Evolutionary conservation across 768 basidiomycete genomes (phyloP), one percentile per base, ranked within the genome.

Genomic region (Auricularia heimuer): DNA sequence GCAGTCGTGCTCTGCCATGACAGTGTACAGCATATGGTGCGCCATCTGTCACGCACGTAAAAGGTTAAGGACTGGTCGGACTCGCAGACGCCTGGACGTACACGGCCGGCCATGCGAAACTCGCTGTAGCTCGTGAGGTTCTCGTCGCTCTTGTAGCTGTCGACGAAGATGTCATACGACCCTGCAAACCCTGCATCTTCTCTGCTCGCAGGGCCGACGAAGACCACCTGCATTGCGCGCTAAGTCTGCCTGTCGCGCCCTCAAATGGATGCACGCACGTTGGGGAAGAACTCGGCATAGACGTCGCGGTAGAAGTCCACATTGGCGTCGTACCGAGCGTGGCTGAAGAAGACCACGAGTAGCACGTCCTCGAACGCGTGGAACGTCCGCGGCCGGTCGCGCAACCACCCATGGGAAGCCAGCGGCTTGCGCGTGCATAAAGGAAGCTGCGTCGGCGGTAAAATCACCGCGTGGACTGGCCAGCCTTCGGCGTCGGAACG

Each of bases 1-100:
- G 68, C 81, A 82, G 12, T 69, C 73, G 62, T 79, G 69, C 61
- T 78, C 79, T 54, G 72, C 72, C 64, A 83, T 62, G 39, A 76
- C 80, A 3, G 80, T 82, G 67, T 80, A 80, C 10, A 82, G 73
- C 81, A 82, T 82, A 65, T 82, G 82, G 63, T 83, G 81, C 4
- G 81, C 82, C 82, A 81, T 79, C 73, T 73, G 35, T 16, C 47
- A n/a, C 51, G 3, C 44, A 66, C 45, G 51, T 45, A 14, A 63
- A 37, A 58, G 33, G 39, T 14, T 34, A 11, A 34, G 47, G 54
- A 54, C 18, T 54, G 37, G 12, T 42, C 3, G 34, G 42, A 35
- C 29, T 14, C 35, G 12, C 29, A 42, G 24, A 34, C 18, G 12
- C 14, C 35, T 24, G 65, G 14, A 70, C 75, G 63, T 65, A 80